A percentile compares a stretch with the other conserved stretches of the same genome.
phyloP scores from a whole-genome alignment of 2,329 filamentous ascomycete species.

The Ramularia endophylla region DNA sequence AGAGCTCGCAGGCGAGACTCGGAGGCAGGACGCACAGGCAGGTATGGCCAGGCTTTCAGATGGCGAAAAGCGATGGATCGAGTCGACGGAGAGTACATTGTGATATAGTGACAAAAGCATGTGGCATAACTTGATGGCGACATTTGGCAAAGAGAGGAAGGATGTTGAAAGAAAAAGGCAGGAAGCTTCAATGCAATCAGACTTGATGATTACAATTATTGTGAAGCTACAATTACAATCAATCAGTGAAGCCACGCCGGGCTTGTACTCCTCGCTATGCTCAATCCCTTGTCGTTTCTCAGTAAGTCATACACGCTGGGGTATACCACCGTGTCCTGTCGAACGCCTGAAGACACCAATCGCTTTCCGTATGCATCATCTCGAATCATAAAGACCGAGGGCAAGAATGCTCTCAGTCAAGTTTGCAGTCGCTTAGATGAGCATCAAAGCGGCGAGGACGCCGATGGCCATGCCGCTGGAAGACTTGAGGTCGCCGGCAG shows the following conservation, averaged over 20 bases:
- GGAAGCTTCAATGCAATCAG: neutral
- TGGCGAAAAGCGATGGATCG: constrained; percentile 49
- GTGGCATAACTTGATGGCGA: neutral
- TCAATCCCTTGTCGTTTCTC: constrained; percentile 1
- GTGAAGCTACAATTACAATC: constrained; percentile 12
- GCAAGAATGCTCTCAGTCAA: neutral
- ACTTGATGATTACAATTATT: constrained; percentile 9
- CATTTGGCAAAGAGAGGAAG: neutral
- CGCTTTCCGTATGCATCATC: constrained; percentile 12
- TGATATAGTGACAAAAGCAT: constrained; percentile 34
- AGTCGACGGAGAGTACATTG: constrained; percentile 47
- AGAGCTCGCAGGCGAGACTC: constrained; percentile 24
- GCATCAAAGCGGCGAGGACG: constrained; percentile 18
- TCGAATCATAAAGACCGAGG: constrained; percentile 1
- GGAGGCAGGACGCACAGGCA: constrained; percentile 18
- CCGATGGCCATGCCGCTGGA: constrained; percentile 17
- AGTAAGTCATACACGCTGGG: constrained; percentile 18
- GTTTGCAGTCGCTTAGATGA: constrained; percentile 12
- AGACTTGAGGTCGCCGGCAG: constrained; percentile 15
- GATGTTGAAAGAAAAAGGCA: neutral
- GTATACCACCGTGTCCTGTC: constrained; percentile 14
- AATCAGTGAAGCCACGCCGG: constrained; percentile 7
- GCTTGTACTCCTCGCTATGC: constrained; percentile 12
- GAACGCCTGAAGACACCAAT: constrained; percentile 18
- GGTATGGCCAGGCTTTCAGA: constrained; percentile 37